Conservation (phyloP, 2,329 filamentous ascomycete species). For the Periconia sp. region DNA sequence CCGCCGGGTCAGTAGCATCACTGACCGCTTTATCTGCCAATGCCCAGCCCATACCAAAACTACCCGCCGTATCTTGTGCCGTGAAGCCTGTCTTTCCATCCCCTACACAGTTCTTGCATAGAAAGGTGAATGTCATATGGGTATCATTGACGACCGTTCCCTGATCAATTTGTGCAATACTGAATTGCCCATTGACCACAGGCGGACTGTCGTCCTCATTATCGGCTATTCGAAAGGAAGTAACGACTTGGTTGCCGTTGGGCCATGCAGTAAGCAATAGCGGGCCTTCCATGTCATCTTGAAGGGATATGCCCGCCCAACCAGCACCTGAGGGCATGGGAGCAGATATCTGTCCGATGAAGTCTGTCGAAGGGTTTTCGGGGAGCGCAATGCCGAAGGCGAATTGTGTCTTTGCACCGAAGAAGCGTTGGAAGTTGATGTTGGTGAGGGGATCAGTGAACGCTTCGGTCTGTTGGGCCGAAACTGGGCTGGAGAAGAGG, state of each 20-base stretch:
- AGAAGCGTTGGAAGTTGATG: slow-evolving; percentile 22
- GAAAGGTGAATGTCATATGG: slow-evolving; percentile 19
- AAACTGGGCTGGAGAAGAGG: slow-evolving; percentile 9
- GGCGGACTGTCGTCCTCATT: slow-evolving; percentile 22
- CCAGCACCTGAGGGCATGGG: slow-evolving; percentile 19
- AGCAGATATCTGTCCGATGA: slow-evolving; percentile 28
- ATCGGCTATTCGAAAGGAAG: slow-evolving; percentile 22
- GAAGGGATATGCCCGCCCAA: slow-evolving; percentile 24
- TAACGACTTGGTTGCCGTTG: slow-evolving; percentile 19
- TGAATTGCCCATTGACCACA: slow-evolving; percentile 17
- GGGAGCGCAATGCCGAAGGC: slow-evolving; percentile 28
- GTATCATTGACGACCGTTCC: slow-evolving; percentile 16
- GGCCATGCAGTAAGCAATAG: slow-evolving; percentile 26
- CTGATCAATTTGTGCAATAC: slow-evolving; percentile 6
- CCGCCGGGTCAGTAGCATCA: slow-evolving; percentile 11
- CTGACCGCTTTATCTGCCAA: slow-evolving; percentile 13
- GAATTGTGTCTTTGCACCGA: slow-evolving; percentile 20
- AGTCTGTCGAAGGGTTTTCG: slow-evolving; percentile 12
- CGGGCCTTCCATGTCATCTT: slow-evolving; percentile 25
- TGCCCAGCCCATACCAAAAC: slow-evolving; percentile 20
- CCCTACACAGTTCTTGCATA: slow-evolving; percentile 20
- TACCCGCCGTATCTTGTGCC: slow-evolving; percentile 11
- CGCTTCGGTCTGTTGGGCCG: slow-evolving; percentile 12
- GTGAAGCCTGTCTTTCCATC: slow-evolving; percentile 11
- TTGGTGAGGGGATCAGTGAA: slow-evolving; percentile 20